Base-by-base conservation (phyloP, 805 yeast species). In the Sugiyamaella mastotermitis region DNA sequence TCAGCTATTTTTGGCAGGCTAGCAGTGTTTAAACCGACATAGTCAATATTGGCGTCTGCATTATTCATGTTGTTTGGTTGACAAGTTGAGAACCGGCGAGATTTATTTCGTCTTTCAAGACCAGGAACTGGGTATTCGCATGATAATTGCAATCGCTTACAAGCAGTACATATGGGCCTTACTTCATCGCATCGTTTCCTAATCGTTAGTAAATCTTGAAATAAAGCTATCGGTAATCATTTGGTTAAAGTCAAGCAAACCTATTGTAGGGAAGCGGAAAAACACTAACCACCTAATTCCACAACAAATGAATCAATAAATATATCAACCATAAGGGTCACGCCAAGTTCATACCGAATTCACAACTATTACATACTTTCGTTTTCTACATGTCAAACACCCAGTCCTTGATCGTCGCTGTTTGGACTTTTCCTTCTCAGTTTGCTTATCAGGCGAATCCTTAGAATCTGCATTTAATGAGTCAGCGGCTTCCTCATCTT, bases 61-160 rank as follows among this genome's bases (percentile, higher is more conserved):
- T 38, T 15, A 16, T 34, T 25, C 18, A 15, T 17, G 8, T 11
- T 27, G 7, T 20, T 26, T 11, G 33, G 30, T 6, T 7, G 6
- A 24, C 4, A 9, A 5, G 5, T 27, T 13, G 39, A 35, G 20
- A 23, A 17, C 25, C 31, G 43, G 22, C 47, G 24, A 10, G 35
- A 34, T 53, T 71, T 73, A 49, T 75, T 74, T 19, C 47, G 48
- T 14, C 57, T 42, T 54, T 76, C 83, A 9, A 71, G 66, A 5
- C 88, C 90, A 0, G 87, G 84, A 13, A 56, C 58, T 14, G 94
- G 92, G 83, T 90, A 83, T 18, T 68, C 64, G 53, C 94, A 83
- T 37, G 66, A 71, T 34, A 83, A 63, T 9, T 76, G 66, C 18
- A 83, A 64, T 37, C 92, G 61, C n/a, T 58, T 46, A 57, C 94